These are phyloP conservation scores for Cutaneotrichosporon mucoides DNA, from an alignment of 1,284 basidiomycete species.

Conservation along the genomic window DNA sequence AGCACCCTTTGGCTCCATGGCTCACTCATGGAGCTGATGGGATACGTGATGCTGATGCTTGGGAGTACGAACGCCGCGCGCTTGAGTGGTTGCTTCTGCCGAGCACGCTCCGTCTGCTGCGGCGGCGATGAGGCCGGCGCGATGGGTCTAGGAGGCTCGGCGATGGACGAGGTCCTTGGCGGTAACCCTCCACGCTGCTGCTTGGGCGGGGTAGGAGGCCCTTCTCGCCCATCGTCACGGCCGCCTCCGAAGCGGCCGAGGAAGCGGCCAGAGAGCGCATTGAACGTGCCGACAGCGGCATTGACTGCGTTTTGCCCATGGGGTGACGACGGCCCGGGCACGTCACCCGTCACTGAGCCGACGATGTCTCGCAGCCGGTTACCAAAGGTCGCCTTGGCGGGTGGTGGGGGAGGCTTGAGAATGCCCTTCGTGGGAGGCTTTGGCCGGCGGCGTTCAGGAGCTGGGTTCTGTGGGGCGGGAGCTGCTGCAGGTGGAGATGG, in stretches of 20 bases:
- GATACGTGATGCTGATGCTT: conserved; percentile 74
- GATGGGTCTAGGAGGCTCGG: background rate
- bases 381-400: conserved; percentile 43
- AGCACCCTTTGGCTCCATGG: conserved; percentile 67
- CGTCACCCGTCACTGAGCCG: conserved; percentile 33
- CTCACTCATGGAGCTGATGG: conserved; percentile 72
- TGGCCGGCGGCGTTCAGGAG: conserved; percentile 34
- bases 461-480: conserved; percentile 1
- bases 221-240: conserved; percentile 3
- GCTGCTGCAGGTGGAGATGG: conserved; percentile 2
- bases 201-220: conserved; percentile 2
- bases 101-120: conserved; percentile 20
- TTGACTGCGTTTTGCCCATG: conserved; percentile 12
- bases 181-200: background rate
- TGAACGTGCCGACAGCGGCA: conserved; percentile 29
- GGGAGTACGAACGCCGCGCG: conserved; percentile 80
- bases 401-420: conserved; percentile 48
- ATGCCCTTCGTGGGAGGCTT: conserved; percentile 47
- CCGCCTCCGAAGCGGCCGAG: conserved; percentile 26
- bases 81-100: conserved; percentile 59
- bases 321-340: conserved; percentile 12
- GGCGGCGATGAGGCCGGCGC: background rate
- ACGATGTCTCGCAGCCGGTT: conserved; percentile 45
- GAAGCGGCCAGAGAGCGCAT: conserved; percentile 31
- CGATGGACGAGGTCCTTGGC: background rate